Evolutionary conservation across 495 filamentous ascomycete species (phyloP), one percentile per base, ranked within the genome.

Genomic region (Aspergillus haitiensis): DNA sequence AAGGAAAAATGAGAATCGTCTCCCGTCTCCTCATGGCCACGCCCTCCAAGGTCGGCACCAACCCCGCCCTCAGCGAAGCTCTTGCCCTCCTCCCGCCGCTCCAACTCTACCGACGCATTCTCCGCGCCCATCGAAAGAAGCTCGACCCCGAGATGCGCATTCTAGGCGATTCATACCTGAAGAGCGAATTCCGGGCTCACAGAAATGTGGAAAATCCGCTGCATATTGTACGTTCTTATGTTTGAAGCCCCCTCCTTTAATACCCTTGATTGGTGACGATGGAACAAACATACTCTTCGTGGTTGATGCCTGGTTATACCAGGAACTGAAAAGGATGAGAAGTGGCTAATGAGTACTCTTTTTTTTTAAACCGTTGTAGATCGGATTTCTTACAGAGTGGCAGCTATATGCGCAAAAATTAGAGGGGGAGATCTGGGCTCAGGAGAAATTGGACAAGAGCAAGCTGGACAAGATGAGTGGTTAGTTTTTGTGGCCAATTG

Each of bases 331-430:
- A 27, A 27, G 21, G 21, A 27, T 27, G 21, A 27, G 21, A 27
- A 27, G 21, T 27, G 21, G 32, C 51, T 56, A 52, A 42, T 33
- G 21, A 2, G 21, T 27, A 27, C 21, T 27, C 21, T 27, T 27
- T 27, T 27, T 27, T 27, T 15, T 40, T 37, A n/a, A n/a, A n/a
- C n/a, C n/a, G 7, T 11, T n/a, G 5, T 55, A 96, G 92, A 88
- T 97, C 62, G 94, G 94, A 4, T 98, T 98, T 69, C 78, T 98
- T 65, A 93, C 89, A 0, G 92, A 97, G 74, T 98, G 94, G 94
- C 94, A 98, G 70, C 71, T 89, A 34, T 98, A 98, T 67, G 93
- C 90, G 9, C 93, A 98, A 71, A 83, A 88, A 63, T 68, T 99
- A 15, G 94, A 98, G 65, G 92, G 92, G 0, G 87, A 95, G 44